A percentile compares a stretch with the other conserved stretches of the same genome.
These are phyloP conservation scores for Linderina pennispora DNA, from an alignment of 192 early-diverging fungal genomes.

Conservation along the genomic window DNA sequence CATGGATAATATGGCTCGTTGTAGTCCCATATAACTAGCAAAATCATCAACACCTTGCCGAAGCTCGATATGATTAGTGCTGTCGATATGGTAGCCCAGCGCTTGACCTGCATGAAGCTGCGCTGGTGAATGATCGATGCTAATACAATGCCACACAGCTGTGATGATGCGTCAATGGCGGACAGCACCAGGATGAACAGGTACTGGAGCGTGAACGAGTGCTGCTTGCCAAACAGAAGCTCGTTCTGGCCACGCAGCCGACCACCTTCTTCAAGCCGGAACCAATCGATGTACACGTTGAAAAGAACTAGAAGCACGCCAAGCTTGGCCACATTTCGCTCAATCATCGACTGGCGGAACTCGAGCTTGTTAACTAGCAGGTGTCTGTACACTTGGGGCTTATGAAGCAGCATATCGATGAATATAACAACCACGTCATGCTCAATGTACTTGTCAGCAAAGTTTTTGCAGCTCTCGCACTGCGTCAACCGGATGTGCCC, in stretches of 20 bases:
- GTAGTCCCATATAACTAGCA: slow-evolving; percentile 93
- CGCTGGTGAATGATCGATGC: slow-evolving; percentile 35
- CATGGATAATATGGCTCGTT: slow-evolving; percentile 74
- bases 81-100: slow-evolving; percentile 43
- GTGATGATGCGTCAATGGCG: slow-evolving; percentile 49
- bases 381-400: slow-evolving; percentile 81
- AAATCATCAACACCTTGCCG: slow-evolving; percentile 78
- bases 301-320: slow-evolving; percentile 77
- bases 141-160: slow-evolving; percentile 22
- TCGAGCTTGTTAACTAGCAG: slow-evolving; percentile 74
- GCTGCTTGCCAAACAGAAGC: slow-evolving; percentile 57
- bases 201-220: slow-evolving; percentile 61
- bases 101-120: slow-evolving; percentile 10
- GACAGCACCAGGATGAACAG: slow-evolving; percentile 62
- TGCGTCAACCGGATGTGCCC: slow-evolving; percentile 79
- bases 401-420: slow-evolving; percentile 88
- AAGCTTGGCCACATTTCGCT: slow-evolving; percentile 68
- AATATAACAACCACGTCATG: slow-evolving; percentile 82
- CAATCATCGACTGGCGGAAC: slow-evolving; percentile 36
- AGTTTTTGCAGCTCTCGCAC: slow-evolving; percentile 68
- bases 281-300: slow-evolving; percentile 93
- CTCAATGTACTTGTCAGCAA: slow-evolving; percentile 92
- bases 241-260: slow-evolving; percentile 43
- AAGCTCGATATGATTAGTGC: slow-evolving; percentile 79
- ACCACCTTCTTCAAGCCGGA: slow-evolving; percentile 69